phyloP scores from a whole-genome alignment of 2,329 filamentous ascomycete genomes.

The Colletotrichum orbiculare region DNA sequence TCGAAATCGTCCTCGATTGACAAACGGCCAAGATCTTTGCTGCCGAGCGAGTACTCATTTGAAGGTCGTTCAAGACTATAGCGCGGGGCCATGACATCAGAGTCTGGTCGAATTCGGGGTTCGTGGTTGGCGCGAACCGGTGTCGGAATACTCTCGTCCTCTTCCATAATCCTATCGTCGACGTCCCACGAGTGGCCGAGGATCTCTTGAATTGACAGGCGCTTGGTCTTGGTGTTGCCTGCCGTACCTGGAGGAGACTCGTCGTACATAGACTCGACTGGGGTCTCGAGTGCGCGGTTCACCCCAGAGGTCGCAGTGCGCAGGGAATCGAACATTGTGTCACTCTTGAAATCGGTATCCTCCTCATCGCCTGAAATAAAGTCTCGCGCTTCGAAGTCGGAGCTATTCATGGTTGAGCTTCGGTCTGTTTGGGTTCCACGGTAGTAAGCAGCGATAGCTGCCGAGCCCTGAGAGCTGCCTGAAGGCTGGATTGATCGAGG shows the following conservation, averaged over 20 bases:
- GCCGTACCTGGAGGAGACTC: conserved; percentile 75
- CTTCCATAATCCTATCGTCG: conserved; percentile 69
- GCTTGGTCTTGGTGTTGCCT: conserved; percentile 63
- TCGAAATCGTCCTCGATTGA: conserved; percentile 73
- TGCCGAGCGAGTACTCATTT: conserved; percentile 47
- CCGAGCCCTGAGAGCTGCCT: conserved; percentile 54
- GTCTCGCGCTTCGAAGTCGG: conserved; percentile 74
- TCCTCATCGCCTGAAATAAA: conserved; percentile 78
- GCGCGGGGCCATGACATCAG: conserved; percentile 40
- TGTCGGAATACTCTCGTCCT: conserved; percentile 68
- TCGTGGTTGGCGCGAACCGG: conserved; percentile 56
- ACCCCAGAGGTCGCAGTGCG: conserved; percentile 77
- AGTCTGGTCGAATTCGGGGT: conserved; percentile 39
- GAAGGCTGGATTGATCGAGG: conserved; percentile 55
- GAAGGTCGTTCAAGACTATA: conserved; percentile 44
- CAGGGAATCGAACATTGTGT: conserved; percentile 81
- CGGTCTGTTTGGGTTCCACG: conserved; percentile 58
- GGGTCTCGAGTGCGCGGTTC: conserved; percentile 74
- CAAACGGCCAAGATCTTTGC: conserved; percentile 59
- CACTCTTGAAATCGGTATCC: conserved; percentile 82
- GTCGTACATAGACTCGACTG: conserved; percentile 84
- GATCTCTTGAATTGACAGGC: conserved; percentile 69
- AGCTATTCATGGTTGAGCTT: conserved; percentile 74
- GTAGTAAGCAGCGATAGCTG: conserved; percentile 54
- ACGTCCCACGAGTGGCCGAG: conserved; percentile 65